Conservation (phyloP, 176 grass and related monocot genomes). For the Paspalum notatum region DNA sequence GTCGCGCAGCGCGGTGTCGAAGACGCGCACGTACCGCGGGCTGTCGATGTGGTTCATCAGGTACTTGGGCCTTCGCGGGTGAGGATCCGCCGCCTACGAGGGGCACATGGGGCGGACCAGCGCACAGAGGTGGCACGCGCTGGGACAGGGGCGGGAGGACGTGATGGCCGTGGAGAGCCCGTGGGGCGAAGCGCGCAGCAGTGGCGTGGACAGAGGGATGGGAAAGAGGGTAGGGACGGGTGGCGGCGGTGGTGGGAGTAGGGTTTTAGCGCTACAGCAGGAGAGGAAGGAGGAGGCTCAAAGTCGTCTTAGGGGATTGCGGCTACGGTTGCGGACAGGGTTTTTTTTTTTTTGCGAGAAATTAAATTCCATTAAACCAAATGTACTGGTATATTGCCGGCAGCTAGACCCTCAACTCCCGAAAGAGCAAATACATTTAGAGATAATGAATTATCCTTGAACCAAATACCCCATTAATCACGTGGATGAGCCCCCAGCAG, state of each 20-base stretch:
- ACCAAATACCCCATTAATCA: no score
- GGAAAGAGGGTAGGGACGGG: background rate
- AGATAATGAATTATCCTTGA: no score
- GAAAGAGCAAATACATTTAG: no score
- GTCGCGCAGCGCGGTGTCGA: constrained; percentile 94
- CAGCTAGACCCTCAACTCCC: no score
- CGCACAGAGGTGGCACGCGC: constrained; percentile 29
- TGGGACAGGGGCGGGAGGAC: no score
- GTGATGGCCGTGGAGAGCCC: background rate
- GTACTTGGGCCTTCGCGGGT: constrained; percentile 41
- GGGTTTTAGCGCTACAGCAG: constrained; percentile 2
- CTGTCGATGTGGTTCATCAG: constrained; percentile 58
- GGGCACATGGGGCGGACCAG: background rate
- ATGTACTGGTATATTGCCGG: no score
- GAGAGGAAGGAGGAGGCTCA: constrained; percentile 51
- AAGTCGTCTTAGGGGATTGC: no score
- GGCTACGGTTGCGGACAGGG: no score
- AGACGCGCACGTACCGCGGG: constrained; percentile 84
- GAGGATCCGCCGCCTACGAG: background rate
- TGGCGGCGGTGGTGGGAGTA: no score
- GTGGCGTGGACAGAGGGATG: background rate
- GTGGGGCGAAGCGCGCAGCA: background rate
- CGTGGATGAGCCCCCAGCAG: no score
- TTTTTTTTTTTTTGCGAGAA: no score
- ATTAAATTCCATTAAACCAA: no score